A percentile compares a stretch with the other conserved stretches of the same genome.
These are phyloP conservation scores for Boechera retrofracta DNA, from an alignment of 345 rosid species.

Conservation along the genomic window DNA sequence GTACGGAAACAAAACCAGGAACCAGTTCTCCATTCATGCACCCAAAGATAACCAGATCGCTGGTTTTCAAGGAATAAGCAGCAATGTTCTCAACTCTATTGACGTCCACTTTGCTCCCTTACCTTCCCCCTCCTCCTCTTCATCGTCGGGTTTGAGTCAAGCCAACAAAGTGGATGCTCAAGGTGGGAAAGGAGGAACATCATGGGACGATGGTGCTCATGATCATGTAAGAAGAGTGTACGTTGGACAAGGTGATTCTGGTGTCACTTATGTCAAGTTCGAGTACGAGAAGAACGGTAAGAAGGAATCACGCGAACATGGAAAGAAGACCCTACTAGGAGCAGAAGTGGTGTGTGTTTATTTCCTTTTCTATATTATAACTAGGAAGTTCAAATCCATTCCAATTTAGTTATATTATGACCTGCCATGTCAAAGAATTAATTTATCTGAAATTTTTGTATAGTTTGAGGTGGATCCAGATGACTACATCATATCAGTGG, in stretches of 20 bases:
- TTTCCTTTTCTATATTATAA: background rate
- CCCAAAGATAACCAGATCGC: constrained; percentile 44
- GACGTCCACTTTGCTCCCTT: constrained; percentile 44
- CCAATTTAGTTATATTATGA: background rate
- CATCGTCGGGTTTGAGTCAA: constrained; percentile 21
- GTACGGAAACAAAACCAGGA: constrained; percentile 40
- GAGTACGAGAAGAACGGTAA: constrained; percentile 42
- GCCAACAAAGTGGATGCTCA: constrained; percentile 43
- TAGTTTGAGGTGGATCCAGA: constrained; percentile 47
- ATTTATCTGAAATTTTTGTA: constrained; percentile 9
- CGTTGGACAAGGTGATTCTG: constrained; percentile 45
- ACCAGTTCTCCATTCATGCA: constrained; percentile 40
- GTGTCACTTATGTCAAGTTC: constrained; percentile 42
- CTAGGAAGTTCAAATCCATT: background rate
- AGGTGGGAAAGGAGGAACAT: constrained; percentile 44
- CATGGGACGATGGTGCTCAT: constrained; percentile 48
- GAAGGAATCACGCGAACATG: constrained; percentile 35
- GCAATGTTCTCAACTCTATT: constrained; percentile 41
- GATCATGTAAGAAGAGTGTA: constrained; percentile 43
- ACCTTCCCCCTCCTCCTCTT: constrained; percentile 19
- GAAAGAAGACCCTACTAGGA: constrained; percentile 38
- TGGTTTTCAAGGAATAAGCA: constrained; percentile 42
- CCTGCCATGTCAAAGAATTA: background rate
- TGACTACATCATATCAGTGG: constrained; percentile 43
- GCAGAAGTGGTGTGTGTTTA: constrained; percentile 38